Conservation (phyloP, 208 protist species). For the Leishmania aethiopica region DNA sequence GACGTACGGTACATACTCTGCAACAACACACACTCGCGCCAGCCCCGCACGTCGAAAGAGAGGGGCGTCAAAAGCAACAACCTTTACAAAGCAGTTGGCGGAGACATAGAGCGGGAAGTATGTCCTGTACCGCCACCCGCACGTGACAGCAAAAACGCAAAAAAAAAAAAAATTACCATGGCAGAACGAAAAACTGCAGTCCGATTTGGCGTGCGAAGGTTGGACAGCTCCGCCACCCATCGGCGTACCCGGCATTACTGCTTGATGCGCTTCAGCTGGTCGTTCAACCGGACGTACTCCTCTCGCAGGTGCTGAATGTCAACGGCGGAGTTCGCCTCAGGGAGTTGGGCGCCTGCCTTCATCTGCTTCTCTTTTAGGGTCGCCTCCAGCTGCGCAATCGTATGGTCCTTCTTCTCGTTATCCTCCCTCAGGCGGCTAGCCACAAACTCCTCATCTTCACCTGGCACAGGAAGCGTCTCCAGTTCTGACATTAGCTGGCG, state of each 20-base stretch:
- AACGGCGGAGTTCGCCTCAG: conserved; percentile 13
- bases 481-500: conserved; percentile 25
- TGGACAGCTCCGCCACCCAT: background rate
- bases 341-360: background rate
- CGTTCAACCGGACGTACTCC: conserved; percentile 78
- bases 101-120: background rate
- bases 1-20: conserved; percentile 4
- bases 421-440: conserved; percentile 43
- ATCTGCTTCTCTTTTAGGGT: conserved; percentile 33
- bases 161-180: background rate
- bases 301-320: conserved; percentile 63
- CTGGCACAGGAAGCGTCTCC: conserved; percentile 22
- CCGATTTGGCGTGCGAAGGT: background rate
- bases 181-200: conserved; percentile 2
- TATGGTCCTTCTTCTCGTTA: conserved; percentile 53
- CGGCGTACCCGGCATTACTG: conserved; percentile 10
- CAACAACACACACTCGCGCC: background rate
- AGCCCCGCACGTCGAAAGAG: background rate
- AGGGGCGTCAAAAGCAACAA: background rate
- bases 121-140: background rate
- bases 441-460: conserved; percentile 36
- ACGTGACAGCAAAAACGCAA: background rate
- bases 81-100: background rate
- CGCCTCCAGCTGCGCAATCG: conserved; percentile 57
- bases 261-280: conserved; percentile 53